phyloP scores from a whole-genome alignment of 139 green algal species.

The Asterochloris erici region DNA sequence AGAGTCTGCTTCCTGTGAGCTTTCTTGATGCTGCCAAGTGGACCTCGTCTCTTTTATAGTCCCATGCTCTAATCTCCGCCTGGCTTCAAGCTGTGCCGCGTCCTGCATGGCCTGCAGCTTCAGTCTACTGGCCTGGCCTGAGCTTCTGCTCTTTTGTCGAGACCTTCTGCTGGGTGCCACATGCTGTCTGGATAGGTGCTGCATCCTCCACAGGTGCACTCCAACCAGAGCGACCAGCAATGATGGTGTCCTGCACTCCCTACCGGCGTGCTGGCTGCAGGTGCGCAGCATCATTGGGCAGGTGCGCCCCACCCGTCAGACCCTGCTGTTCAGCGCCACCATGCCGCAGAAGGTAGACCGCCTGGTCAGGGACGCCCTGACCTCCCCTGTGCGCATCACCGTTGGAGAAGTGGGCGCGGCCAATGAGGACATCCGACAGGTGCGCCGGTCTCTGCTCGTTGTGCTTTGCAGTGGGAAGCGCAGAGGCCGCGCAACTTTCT shows the following conservation, averaged over 20 bases:
- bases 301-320: conserved; percentile 86
- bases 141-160: no score
- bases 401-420: conserved; percentile 55
- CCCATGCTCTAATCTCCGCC: no score
- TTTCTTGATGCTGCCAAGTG: no score
- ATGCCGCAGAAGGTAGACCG: conserved; percentile 82
- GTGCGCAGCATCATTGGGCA: conserved; percentile 81
- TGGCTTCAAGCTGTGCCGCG: no score
- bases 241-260: no score
- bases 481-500: no score
- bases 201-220: no score
- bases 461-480: not conserved
- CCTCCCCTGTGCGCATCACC: conserved; percentile 71
- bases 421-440: conserved; percentile 77
- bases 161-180: not conserved
- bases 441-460: not conserved
- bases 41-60: no score
- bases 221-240: no score
- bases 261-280: conserved; percentile 25
- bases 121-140: no score
- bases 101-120: no score
- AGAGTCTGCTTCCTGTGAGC: no score
- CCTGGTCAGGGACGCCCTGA: conserved; percentile 73
- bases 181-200: not conserved
- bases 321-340: conserved; percentile 90